phyloP scores from a whole-genome alignment of 805 yeast species.

The Kazachstania psychrophila region DNA sequence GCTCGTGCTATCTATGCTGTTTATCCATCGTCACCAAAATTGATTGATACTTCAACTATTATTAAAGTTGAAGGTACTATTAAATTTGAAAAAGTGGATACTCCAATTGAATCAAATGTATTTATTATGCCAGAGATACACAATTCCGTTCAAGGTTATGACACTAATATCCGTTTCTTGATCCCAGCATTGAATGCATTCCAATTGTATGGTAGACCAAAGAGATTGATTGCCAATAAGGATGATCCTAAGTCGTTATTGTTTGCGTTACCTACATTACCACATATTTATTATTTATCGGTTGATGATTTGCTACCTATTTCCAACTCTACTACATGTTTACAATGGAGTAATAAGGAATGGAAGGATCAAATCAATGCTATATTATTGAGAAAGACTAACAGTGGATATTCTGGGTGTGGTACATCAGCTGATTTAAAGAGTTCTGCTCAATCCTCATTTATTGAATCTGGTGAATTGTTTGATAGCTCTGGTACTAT shows the following conservation, averaged over 20 bases:
- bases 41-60: constrained; percentile 82
- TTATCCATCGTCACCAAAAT: constrained; percentile 76
- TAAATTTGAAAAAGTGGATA: constrained; percentile 42
- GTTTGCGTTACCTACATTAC: constrained; percentile 68
- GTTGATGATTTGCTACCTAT: constrained; percentile 48
- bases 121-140: constrained; percentile 64
- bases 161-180: constrained; percentile 61
- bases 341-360: constrained; percentile 47
- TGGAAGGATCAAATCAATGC: constrained; percentile 54
- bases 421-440: constrained; percentile 57
- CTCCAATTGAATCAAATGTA: constrained; percentile 38
- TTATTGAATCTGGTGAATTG: constrained; percentile 30
- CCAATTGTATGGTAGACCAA: constrained; percentile 66
- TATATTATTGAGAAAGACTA: constrained; percentile 43
- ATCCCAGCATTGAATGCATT: constrained; percentile 65
- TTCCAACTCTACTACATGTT: constrained; percentile 27
- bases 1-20: constrained; percentile 76
- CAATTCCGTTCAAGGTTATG: constrained; percentile 61
- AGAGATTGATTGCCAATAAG: constrained; percentile 49
- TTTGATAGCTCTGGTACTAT: constrained; percentile 20
- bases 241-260: constrained; percentile 45
- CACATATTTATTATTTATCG: constrained; percentile 53
- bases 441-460: constrained; percentile 50
- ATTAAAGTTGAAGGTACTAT: constrained; percentile 82
- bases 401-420: constrained; percentile 64